Conservation (phyloP, 768 basidiomycete genomes). For the Melanogaster broomeanus region DNA sequence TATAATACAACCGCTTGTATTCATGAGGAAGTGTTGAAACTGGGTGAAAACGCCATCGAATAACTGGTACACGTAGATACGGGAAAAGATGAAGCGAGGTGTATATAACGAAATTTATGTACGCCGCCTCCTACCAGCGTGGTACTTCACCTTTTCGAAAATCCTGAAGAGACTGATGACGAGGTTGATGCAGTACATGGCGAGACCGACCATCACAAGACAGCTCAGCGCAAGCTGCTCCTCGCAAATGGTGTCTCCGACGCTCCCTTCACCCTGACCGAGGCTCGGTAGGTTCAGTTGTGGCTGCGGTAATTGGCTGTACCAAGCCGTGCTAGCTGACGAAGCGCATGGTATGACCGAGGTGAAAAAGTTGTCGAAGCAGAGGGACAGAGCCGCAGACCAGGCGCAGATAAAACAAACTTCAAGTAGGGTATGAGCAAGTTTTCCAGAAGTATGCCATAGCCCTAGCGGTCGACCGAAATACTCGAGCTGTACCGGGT, state of each 20-base stretch:
- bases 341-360: slow-evolving; percentile 78
- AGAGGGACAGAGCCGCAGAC: slow-evolving; percentile 86
- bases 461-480: slow-evolving; percentile 91
- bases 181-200: slow-evolving; percentile 83
- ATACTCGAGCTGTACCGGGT: slow-evolving; percentile 72
- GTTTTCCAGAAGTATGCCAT: slow-evolving; percentile 86
- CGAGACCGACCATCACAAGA: slow-evolving; percentile 73
- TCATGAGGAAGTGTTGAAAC: too few relatives aligned
- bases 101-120: slow-evolving; percentile 3
- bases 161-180: slow-evolving; percentile 84
- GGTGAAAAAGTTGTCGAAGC: slow-evolving; percentile 92
- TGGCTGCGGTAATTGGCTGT: slow-evolving; percentile 59
- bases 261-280: slow-evolving; percentile 43
- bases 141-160: slow-evolving; percentile 87
- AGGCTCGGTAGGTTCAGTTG: slow-evolving; percentile 29
- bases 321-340: slow-evolving; percentile 65
- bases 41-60: not conserved
- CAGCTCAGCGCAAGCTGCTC: slow-evolving; percentile 76
- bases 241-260: slow-evolving; percentile 67
- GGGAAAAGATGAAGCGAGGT: not conserved
- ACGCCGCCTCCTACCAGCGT: slow-evolving; percentile 39
- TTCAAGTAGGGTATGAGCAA: slow-evolving; percentile 85
- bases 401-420: slow-evolving; percentile 92
- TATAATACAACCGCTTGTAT: not conserved
- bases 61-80: not conserved